These are phyloP conservation scores for Chrysoporthe puriensis DNA, from an alignment of 2,329 filamentous ascomycete genomes.

Conservation along the genomic window DNA sequence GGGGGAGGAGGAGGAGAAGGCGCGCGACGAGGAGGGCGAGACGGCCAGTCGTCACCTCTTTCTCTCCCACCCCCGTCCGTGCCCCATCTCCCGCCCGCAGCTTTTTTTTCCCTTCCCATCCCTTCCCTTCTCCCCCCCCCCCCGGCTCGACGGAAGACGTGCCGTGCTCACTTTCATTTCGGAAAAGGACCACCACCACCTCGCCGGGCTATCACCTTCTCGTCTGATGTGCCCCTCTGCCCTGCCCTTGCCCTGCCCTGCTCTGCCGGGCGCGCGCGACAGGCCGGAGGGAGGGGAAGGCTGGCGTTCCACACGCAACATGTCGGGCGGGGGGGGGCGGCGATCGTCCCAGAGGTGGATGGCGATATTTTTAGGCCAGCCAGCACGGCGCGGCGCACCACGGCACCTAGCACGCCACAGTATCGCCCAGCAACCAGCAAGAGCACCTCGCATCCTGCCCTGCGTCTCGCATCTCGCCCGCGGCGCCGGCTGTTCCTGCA, in stretches of 20 bases:
- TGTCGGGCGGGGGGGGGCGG: background rate
- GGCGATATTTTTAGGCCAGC: background rate
- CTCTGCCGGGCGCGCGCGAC: background rate
- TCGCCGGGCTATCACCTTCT: background rate
- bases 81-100: background rate
- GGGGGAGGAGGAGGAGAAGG: background rate
- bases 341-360: background rate
- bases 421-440: too few species aligned
- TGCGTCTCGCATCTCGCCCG: background rate
- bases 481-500: background rate
- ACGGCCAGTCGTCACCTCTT: background rate
- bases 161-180: background rate
- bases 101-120: background rate
- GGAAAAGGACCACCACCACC: background rate
- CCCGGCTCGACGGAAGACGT: constrained; percentile 12
- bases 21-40: background rate
- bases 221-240: background rate
- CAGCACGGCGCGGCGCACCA: background rate
- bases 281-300: background rate
- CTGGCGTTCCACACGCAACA: background rate
- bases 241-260: too few species aligned
- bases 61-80: background rate
- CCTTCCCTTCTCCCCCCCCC: background rate
- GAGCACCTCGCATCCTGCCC: background rate
- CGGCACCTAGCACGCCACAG: too few species aligned